These are phyloP conservation scores for Paramecium tetraurelia DNA, from an alignment of 73 alveolate genomes.

Conservation along the genomic window DNA sequence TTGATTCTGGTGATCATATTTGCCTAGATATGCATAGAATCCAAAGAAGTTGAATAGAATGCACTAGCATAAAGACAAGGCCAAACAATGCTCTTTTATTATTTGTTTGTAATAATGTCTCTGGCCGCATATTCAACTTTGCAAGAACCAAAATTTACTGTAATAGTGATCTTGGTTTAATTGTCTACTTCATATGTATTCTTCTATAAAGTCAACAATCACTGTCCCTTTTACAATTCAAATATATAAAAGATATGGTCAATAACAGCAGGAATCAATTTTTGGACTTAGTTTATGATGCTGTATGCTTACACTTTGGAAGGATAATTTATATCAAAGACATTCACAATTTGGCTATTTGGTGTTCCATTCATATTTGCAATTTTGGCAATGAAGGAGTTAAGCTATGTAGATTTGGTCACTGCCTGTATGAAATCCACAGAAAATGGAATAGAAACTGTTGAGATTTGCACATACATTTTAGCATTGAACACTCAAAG, in stretches of 20 bases:
- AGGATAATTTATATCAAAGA: background rate
- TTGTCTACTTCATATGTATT: background rate
- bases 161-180: background rate
- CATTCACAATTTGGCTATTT: constrained; percentile 36
- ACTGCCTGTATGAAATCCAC: background rate
- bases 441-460: background rate
- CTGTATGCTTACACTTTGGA: constrained; percentile 27
- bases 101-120: background rate
- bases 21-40: background rate
- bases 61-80: background rate
- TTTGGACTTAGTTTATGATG: constrained; percentile 29
- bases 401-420: constrained; percentile 11
- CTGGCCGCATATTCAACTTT: background rate
- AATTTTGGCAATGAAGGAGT: background rate
- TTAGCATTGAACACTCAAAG: background rate
- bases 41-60: background rate
- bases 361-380: constrained; percentile 38
- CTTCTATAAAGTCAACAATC: background rate
- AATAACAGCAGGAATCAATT: background rate
- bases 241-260: constrained; percentile 35
- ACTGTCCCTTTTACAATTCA: constrained; percentile 14
- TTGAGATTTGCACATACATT: background rate
- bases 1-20: background rate
- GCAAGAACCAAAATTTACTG: background rate
- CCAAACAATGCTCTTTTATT: background rate